phyloP scores from a whole-genome alignment of 257 asterid species.

The Thymus mandschuricus region DNA sequence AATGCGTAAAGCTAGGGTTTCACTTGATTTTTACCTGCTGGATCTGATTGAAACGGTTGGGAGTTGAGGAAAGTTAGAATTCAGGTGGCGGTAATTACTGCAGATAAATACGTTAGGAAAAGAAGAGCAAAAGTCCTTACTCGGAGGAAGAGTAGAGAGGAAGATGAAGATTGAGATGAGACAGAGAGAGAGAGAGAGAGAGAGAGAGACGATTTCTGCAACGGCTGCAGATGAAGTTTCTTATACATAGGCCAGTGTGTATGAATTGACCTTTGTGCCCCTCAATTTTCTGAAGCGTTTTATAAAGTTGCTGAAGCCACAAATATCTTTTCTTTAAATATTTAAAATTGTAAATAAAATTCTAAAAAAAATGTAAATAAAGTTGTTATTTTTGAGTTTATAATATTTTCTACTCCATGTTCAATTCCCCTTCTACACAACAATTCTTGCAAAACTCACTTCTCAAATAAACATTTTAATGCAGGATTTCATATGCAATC shows the following conservation, averaged over 20 bases:
- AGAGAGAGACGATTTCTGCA: conserved; percentile 16
- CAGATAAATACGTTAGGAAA: conserved; percentile 34
- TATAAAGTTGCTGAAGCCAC: neutral
- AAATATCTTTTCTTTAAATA: no score
- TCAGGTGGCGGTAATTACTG: conserved; percentile 30
- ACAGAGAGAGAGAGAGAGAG: conserved; percentile 5
- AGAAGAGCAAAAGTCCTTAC: conserved; percentile 6
- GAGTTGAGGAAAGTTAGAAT: neutral
- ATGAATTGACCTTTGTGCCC: conserved; percentile 33
- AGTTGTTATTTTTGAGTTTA: neutral
- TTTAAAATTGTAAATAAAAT: no score
- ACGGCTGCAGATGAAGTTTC: neutral
- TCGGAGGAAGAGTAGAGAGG: neutral
- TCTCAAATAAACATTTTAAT: no score
- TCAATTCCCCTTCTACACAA: no score
- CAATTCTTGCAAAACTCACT: no score
- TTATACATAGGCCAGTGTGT: neutral
- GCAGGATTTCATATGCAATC: no score
- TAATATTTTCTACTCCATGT: no score
- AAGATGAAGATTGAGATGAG: neutral
- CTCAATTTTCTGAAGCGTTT: neutral
- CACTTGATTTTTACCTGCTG: conserved; percentile 33
- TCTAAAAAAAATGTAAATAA: neutral
- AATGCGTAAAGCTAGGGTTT: conserved; percentile 4
- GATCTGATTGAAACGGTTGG: conserved; percentile 17